Conservation (phyloP, 768 basidiomycete species). For the Termitomyces sp. region DNA sequence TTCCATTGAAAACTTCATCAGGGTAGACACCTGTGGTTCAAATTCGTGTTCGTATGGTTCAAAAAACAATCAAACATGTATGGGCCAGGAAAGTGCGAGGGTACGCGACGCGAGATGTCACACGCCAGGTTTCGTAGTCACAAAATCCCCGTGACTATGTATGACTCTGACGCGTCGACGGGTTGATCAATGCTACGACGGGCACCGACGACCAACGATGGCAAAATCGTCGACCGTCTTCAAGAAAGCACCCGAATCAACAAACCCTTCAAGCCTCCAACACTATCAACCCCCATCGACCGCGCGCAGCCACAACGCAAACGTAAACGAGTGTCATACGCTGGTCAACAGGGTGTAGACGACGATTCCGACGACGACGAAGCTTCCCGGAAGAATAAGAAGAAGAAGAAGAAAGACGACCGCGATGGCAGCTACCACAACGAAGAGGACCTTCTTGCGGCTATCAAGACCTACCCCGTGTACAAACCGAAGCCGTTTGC, state of each 20-base stretch:
- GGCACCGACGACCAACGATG: constrained; percentile 63
- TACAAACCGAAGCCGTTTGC: constrained; percentile 79
- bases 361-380: constrained; percentile 59
- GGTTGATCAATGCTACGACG: constrained; percentile 55
- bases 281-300: constrained; percentile 34
- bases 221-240: constrained; percentile 59
- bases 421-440: constrained; percentile 48
- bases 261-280: constrained; percentile 79
- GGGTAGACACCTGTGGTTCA: no score
- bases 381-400: constrained; percentile 44
- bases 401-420: constrained; percentile 61
- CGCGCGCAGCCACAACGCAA: constrained; percentile 69
- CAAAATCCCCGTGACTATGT: constrained; percentile 5
- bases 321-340: constrained; percentile 86
- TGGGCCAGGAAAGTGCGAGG: no score
- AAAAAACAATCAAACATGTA: no score
- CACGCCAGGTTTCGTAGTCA: constrained; percentile 12
- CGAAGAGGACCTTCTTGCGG: constrained; percentile 56
- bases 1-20: no score
- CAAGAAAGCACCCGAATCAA: constrained; percentile 69
- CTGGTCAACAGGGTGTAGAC: constrained; percentile 44
- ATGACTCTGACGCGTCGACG: neutral
- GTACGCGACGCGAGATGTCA: constrained; percentile 17
- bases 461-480: constrained; percentile 68
- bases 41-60: no score